A percentile compares a stretch with the other conserved stretches of the same genome.
Conservation (phyloP, 2,329 filamentous ascomycete genomes). For the Cordyceps tenuipes region DNA sequence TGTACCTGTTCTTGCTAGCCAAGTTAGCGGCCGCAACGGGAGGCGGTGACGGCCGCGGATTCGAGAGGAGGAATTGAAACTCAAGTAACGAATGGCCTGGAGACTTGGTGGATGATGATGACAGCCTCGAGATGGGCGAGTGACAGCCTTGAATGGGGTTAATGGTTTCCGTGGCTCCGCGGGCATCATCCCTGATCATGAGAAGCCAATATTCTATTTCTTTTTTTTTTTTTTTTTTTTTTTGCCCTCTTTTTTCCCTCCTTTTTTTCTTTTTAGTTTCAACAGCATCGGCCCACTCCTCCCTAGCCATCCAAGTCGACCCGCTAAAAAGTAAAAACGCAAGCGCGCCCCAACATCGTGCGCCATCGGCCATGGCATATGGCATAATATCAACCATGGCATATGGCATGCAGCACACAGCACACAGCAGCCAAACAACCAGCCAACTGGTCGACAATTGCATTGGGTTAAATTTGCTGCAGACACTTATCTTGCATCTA, state of each 20-base stretch:
- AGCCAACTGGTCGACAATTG: too few species aligned
- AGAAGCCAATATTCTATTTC: neutral
- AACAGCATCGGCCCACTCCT: neutral
- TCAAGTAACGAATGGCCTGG: neutral
- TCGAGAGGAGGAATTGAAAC: neutral
- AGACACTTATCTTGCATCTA: too few species aligned
- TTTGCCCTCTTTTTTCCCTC: too few species aligned
- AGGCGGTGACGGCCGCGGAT: neutral
- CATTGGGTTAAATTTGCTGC: too few species aligned
- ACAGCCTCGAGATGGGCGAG: neutral
- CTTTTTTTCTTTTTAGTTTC: neutral
- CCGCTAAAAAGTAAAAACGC: neutral
- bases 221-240: neutral
- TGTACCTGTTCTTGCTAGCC: neutral
- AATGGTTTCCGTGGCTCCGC: too few species aligned
- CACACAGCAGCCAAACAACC: too few species aligned
- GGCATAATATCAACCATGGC: too few species aligned
- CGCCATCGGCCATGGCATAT: constrained; percentile 1
- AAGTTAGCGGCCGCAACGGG: neutral
- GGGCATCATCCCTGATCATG: too few species aligned
- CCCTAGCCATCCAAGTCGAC: neutral
- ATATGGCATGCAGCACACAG: neutral
- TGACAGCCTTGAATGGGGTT: neutral
- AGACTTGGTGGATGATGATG: neutral
- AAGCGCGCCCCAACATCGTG: constrained; percentile 7